A percentile compares a stretch with the other conserved stretches of the same genome.
Evolutionary conservation across 371 early-diverging fungal genomes (phyloP).

Genomic region (Rhizomucor miehei): DNA sequence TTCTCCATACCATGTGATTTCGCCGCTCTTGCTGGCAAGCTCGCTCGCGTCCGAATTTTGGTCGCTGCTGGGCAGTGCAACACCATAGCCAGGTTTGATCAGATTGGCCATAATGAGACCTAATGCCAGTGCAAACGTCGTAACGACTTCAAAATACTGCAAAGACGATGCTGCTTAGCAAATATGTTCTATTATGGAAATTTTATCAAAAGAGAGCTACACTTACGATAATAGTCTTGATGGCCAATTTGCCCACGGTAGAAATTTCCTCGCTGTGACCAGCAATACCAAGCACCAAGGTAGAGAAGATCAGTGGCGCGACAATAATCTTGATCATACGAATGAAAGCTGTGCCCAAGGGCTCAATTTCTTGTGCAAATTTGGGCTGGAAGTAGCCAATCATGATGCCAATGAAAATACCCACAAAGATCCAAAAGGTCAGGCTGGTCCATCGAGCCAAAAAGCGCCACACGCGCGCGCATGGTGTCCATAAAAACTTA

Average conservation of each 20-base stretch:
- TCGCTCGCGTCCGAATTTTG: conserved; percentile 10
- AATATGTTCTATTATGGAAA: too few relatives aligned
- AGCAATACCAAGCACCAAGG: conserved; percentile 69
- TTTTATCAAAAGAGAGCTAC: neutral
- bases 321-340: conserved; percentile 71
- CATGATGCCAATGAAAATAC: conserved; percentile 61
- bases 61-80: conserved; percentile 15
- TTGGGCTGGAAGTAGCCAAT: conserved; percentile 59
- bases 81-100: conserved; percentile 60
- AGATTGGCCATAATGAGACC: conserved; percentile 71
- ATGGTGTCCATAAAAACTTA: conserved; percentile 9
- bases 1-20: conserved; percentile 57
- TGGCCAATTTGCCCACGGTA: conserved; percentile 61
- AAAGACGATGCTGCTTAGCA: neutral
- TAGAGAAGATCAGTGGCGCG: conserved; percentile 71
- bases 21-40: conserved; percentile 22
- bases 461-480: conserved; percentile 13
- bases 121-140: conserved; percentile 66
- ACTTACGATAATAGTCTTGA: conserved; percentile 60
- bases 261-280: conserved; percentile 70
- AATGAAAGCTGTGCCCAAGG: conserved; percentile 58
- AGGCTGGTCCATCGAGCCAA: conserved; percentile 46
- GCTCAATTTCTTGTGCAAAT: conserved; percentile 40
- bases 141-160: conserved; percentile 66
- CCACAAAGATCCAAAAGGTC: conserved; percentile 59